These are phyloP conservation scores for Alternaria burnsii DNA, from an alignment of 2,329 filamentous ascomycete species.

Conservation along the genomic window DNA sequence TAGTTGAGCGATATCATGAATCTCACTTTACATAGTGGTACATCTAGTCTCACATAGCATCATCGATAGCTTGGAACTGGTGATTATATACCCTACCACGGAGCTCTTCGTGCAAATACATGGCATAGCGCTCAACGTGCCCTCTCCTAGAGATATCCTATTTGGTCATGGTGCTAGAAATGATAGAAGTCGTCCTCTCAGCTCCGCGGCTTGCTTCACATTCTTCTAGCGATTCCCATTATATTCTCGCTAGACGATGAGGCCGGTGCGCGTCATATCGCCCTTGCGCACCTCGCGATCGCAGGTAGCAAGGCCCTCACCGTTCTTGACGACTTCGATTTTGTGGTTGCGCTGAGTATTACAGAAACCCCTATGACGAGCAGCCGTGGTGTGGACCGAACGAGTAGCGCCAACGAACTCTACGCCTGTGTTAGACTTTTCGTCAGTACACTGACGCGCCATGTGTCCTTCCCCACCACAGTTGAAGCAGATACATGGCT, in stretches of 20 bases:
- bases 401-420: not conserved
- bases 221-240: not conserved
- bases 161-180: not conserved
- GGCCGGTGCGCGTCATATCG: constrained; percentile 24
- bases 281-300: constrained; percentile 22
- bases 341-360: constrained; percentile 8
- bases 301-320: constrained; percentile 26
- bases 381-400: not conserved
- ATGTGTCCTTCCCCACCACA: constrained; percentile 20
- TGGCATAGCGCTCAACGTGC: not conserved
- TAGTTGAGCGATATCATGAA: too few species aligned
- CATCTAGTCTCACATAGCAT: too few species aligned
- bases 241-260: constrained; percentile 14
- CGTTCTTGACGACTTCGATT: constrained; percentile 18
- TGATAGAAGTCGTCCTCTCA: not conserved
- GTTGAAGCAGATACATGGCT: constrained; percentile 21
- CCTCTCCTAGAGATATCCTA: not conserved
- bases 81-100: not conserved
- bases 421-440: not conserved
- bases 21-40: too few species aligned
- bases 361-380: constrained; percentile 9
- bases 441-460: constrained; percentile 11
- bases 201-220: not conserved
- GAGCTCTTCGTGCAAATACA: not conserved
- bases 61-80: not conserved